phyloP scores from a whole-genome alignment of 1,284 basidiomycete species.

The Cutaneotrichosporon arboriforme region DNA sequence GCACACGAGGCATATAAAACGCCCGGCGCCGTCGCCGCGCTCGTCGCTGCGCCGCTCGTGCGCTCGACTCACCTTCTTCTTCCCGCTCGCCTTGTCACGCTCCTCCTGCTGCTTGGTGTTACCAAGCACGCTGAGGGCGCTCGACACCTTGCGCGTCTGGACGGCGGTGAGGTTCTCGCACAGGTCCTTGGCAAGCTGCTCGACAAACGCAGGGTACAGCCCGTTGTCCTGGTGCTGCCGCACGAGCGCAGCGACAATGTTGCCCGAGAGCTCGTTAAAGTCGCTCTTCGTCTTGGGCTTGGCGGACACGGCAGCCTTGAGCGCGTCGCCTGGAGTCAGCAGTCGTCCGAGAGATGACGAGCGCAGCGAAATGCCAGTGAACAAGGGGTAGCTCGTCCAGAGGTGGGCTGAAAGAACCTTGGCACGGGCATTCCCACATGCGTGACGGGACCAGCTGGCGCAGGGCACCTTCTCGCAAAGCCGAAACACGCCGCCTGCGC shows the following conservation, averaged over 20 bases:
- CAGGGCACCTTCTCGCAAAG: no score
- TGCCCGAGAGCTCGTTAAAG: conserved; percentile 64
- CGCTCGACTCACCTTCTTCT: conserved; percentile 64
- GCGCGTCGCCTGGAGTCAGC: conserved; percentile 26
- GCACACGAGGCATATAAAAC: no score
- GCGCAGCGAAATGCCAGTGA: no score
- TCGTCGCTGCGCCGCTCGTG: not conserved
- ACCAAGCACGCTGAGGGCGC: conserved; percentile 70
- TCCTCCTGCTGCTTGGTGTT: conserved; percentile 91
- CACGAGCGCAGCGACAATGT: conserved; percentile 66
- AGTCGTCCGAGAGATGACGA: no score
- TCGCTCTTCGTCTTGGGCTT: conserved; percentile 81
- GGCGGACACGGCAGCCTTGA: conserved; percentile 63
- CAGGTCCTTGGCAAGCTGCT: conserved; percentile 69
- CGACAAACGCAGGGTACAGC: conserved; percentile 72
- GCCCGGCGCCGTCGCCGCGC: not conserved
- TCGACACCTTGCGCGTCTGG: conserved; percentile 80
- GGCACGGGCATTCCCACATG: no score
- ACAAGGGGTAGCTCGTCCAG: no score
- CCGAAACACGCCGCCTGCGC: no score
- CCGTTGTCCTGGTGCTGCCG: conserved; percentile 72
- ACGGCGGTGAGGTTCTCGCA: conserved; percentile 72
- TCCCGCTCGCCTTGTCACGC: conserved; percentile 74
- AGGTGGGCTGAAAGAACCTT: no score
- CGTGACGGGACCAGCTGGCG: no score